These are phyloP conservation scores for Avena insularis DNA, from an alignment of 176 grass and related monocot genomes.

Conservation along the genomic window DNA sequence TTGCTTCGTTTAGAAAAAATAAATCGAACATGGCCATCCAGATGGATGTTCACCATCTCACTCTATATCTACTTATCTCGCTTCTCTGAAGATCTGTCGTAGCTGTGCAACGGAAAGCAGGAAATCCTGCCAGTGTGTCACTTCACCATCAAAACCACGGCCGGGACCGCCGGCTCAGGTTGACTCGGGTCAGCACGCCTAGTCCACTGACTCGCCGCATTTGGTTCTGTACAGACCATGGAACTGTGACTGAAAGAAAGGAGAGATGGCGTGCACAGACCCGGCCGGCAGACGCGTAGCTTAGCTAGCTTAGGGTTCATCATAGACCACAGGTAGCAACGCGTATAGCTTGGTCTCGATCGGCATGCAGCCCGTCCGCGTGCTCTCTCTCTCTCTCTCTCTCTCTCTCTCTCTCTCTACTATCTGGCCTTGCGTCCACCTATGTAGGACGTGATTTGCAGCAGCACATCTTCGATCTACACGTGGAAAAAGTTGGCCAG, in stretches of 20 bases:
- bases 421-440: background rate
- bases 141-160: background rate
- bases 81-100: background rate
- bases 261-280: constrained; percentile 19
- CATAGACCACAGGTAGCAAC: background rate
- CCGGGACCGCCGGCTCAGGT: background rate
- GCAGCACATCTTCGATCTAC: background rate
- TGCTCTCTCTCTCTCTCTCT: background rate
- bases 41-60: background rate
- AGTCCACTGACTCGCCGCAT: background rate
- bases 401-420: too few species aligned
- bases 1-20: too few species aligned
- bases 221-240: background rate
- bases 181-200: background rate
- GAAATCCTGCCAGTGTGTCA: background rate
- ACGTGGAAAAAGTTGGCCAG: background rate
- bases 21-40: too few species aligned
- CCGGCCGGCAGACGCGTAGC: background rate
- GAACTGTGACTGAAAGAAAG: background rate
- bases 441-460: background rate
- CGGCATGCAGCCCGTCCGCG: background rate
- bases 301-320: background rate
- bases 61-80: background rate
- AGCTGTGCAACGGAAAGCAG: background rate
- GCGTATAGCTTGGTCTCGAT: background rate